phyloP scores from a whole-genome alignment of 305 asterid species.

The Fraxinus greggii region DNA sequence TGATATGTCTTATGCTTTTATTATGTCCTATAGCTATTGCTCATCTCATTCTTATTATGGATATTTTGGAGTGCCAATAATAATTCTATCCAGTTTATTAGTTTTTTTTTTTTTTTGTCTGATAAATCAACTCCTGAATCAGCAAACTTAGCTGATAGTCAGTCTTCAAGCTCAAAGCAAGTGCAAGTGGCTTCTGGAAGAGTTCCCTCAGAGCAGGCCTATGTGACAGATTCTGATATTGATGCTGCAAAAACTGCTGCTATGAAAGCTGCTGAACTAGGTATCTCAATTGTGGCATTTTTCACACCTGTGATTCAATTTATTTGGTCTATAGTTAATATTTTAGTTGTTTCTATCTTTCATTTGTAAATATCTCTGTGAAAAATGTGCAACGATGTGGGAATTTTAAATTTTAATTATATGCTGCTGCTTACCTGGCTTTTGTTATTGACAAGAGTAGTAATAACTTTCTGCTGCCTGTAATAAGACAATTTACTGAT shows the following conservation, averaged over 20 bases:
- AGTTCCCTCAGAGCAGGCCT: constrained; percentile 54
- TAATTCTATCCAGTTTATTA: constrained; percentile 6
- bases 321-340: neutral
- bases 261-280: constrained; percentile 94
- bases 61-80: neutral
- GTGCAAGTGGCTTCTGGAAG: constrained; percentile 27
- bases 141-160: constrained; percentile 23
- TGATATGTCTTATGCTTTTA: constrained; percentile 35
- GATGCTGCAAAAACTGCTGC: constrained; percentile 97
- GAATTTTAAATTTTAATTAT: neutral
- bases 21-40: neutral
- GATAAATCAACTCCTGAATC: constrained; percentile 7
- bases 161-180: constrained; percentile 29
- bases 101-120: neutral
- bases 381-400: neutral
- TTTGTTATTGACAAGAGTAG: neutral
- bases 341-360: neutral
- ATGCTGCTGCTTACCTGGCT: neutral
- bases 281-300: constrained; percentile 25
- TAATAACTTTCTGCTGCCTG: neutral
- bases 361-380: neutral
- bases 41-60: constrained; percentile 5
- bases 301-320: constrained; percentile 6
- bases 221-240: constrained; percentile 73
- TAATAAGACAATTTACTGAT: neutral